Evolutionary conservation across 2,329 filamentous ascomycete genomes (phyloP).

Genomic region (Fusarium albidum): DNA sequence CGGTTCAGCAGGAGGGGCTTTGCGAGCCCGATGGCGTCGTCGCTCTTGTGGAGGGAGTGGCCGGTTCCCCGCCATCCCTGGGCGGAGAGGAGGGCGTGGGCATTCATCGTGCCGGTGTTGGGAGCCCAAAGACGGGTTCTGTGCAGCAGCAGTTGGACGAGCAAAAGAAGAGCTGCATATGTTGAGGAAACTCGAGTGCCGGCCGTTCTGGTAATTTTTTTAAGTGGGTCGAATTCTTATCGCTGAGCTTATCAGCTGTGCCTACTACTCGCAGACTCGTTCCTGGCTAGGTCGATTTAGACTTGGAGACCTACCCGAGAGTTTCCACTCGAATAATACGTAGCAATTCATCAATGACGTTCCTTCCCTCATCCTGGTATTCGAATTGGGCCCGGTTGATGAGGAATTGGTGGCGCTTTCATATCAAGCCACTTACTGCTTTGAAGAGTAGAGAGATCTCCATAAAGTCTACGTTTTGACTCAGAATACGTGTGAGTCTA

Average conservation of each 20-base stretch:
- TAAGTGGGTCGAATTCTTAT: slow-evolving; percentile 42
- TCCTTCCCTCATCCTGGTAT: too few species aligned
- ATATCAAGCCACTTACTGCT: too few species aligned
- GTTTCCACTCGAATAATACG: too few species aligned
- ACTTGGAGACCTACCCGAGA: too few species aligned
- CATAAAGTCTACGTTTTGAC: too few species aligned
- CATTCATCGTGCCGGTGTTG: slow-evolving; percentile 69
- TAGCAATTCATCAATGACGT: too few species aligned
- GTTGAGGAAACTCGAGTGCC: not conserved
- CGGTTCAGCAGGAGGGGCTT: slow-evolving; percentile 84
- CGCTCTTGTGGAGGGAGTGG: slow-evolving; percentile 81
- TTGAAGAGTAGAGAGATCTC: too few species aligned
- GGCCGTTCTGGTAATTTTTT: slow-evolving; percentile 37
- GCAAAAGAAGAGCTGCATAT: slow-evolving; percentile 1
- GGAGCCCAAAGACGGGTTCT: not conserved
- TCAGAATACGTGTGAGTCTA: too few species aligned
- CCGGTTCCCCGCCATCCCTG: slow-evolving; percentile 93
- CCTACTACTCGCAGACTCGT: too few species aligned
- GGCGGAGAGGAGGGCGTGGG: slow-evolving; percentile 79
- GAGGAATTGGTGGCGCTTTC: too few species aligned
- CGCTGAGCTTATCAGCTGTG: slow-evolving; percentile 31
- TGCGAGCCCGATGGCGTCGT: slow-evolving; percentile 78
- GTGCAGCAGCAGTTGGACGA: slow-evolving; percentile 1
- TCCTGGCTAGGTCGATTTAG: too few species aligned
- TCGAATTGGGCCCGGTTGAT: too few species aligned